These are phyloP conservation scores for Golubevia pallescens DNA, from an alignment of 1,284 basidiomycete species.

Conservation along the genomic window DNA sequence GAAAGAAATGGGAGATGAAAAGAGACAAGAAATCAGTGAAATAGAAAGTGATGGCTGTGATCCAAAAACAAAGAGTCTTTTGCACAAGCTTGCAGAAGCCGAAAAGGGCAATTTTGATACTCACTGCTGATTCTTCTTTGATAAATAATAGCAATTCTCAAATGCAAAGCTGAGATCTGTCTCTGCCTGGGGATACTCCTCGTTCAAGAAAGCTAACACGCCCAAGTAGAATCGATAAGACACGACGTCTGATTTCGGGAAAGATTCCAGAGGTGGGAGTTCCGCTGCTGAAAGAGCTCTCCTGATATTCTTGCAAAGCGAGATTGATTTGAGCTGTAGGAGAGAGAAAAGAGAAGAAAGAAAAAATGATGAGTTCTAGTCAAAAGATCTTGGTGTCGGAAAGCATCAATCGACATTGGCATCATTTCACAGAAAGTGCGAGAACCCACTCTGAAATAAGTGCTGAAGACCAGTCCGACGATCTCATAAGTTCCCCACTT, in stretches of 20 bases:
- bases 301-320: constrained; percentile 87
- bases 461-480: constrained; percentile 88
- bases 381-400: not conserved
- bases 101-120: too few species aligned
- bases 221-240: constrained; percentile 92
- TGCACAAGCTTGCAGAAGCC: not conserved
- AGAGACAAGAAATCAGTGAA: not conserved
- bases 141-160: constrained; percentile 75
- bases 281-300: constrained; percentile 85
- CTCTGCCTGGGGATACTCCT: constrained; percentile 82
- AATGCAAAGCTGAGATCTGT: constrained; percentile 82
- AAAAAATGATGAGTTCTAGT: not conserved
- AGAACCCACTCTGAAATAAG: constrained; percentile 82
- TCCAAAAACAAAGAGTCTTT: not conserved
- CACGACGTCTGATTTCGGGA: constrained; percentile 85
- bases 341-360: constrained; percentile 8
- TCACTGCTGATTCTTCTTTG: constrained; percentile 80
- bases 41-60: not conserved
- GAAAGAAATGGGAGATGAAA: not conserved
- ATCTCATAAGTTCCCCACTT: constrained; percentile 94
- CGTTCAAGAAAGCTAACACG: constrained; percentile 89
- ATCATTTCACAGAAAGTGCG: constrained; percentile 3
- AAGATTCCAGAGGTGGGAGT: constrained; percentile 77
- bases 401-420: not conserved
- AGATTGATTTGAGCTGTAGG: constrained; percentile 81